These are phyloP conservation scores for Hygrophorus pudorinus DNA, from an alignment of 768 basidiomycete species.

Conservation along the genomic window DNA sequence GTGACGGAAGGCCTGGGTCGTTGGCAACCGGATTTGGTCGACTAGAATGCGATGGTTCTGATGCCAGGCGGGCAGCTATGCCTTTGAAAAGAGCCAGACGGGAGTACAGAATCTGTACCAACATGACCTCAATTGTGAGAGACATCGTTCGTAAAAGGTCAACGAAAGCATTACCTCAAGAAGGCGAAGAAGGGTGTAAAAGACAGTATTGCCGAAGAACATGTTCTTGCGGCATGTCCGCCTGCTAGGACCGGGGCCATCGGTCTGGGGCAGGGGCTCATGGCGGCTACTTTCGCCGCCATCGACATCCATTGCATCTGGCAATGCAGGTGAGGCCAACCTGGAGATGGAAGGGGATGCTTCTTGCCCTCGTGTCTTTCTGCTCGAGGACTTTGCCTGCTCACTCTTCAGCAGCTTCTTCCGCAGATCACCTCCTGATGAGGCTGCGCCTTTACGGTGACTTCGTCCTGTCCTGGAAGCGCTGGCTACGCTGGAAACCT, in stretches of 20 bases:
- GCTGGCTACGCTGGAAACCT: conserved; percentile 30
- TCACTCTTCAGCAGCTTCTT: conserved; percentile 79
- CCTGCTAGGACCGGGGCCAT: conserved; percentile 8
- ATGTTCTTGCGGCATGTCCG: conserved; percentile 35
- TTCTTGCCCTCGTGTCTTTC: conserved; percentile 47
- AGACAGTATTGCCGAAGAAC: conserved; percentile 86
- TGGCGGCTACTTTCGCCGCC: not conserved
- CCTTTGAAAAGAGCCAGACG: conserved; percentile 74
- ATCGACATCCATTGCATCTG: conserved; percentile 24
- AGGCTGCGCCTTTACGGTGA: conserved; percentile 14
- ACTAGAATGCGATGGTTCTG: conserved; percentile 12
- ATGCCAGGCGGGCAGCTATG: conserved; percentile 42
- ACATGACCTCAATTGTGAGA: too few species aligned
- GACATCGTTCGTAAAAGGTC: not conserved
- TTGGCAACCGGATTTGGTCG: conserved; percentile 15
- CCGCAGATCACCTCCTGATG: conserved; percentile 51
- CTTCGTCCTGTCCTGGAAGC: conserved; percentile 13
- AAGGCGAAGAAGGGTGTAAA: conserved; percentile 78
- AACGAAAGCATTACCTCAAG: conserved; percentile 55
- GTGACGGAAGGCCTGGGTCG: conserved; percentile 20
- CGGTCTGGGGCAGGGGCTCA: not conserved
- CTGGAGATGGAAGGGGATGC: conserved; percentile 46
- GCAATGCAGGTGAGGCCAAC: conserved; percentile 48
- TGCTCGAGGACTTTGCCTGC: conserved; percentile 59
- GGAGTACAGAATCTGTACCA: conserved; percentile 63